Base-by-base conservation (phyloP, 1,284 basidiomycete species). In the Ceratobasidium sp. region DNA sequence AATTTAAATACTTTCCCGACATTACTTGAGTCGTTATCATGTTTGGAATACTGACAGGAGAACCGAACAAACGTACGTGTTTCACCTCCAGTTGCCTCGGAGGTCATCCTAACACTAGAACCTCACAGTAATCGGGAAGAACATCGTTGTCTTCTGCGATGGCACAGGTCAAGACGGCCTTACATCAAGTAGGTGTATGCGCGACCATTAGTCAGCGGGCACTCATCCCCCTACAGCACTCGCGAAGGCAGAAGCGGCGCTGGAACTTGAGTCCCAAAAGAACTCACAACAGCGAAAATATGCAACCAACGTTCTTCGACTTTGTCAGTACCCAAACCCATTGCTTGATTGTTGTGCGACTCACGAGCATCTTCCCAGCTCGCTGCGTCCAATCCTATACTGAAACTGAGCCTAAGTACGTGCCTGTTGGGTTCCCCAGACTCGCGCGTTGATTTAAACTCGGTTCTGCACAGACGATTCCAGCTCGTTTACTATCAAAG, bases 401-500 rank as follows among this genome's bases (percentile, higher is more conserved):
- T 51, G 7, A 51, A 17, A 19, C 19, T 24, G 50, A 51, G 5
- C 19, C 19, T 19, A n/a, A 51, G 19, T 6, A 19, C 19, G 31
- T 27, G 53, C 53, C 19, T 29, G 53, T 8, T 54, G 53, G 24
- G 31, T 54, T 24, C 2, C 11, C 4, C 53, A 15, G 53, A 54
- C 31, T 11, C 9, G 53, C 31, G 17, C 19, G 53, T 54, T 27
- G 4, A 7, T 27, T 27, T 54, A 27, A 51, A 51, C 19, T 7
- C 50, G 50, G 17, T 19, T 51, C 19, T n/a, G 7, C 50, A 51
- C 19, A 24, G 19, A 19, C 50, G 19, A 47, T n/a, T 51, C 50
- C 74, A 75, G 29, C 60, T 75, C 48, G 71, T 73, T 9, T 47
- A 60, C 27, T 75, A 75, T 57, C 74, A 75, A 57, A 75, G 69